Conservation (phyloP, 108 stramenopile genomes). For the Cyclotella kingstonii region DNA sequence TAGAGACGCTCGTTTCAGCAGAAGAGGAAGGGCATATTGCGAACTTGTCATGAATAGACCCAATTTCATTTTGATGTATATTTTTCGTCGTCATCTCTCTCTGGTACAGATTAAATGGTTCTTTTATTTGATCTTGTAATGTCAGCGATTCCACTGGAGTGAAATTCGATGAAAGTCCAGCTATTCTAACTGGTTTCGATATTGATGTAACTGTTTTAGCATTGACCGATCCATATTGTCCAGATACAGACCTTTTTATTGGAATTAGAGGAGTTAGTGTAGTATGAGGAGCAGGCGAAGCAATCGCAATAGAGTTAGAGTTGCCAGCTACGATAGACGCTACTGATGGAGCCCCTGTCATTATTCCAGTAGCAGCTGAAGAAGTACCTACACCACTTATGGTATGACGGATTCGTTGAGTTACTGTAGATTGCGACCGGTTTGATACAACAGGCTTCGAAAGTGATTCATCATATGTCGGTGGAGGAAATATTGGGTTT, state of each 20-base stretch:
- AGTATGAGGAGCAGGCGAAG: constrained; percentile 59
- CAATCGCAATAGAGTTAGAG: constrained; percentile 10
- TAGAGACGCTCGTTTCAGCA: constrained; percentile 20
- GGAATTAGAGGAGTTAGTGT: constrained; percentile 78
- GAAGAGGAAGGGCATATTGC: constrained; percentile 32
- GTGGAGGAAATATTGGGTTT: constrained; percentile 81
- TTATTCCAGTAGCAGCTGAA: constrained; percentile 1
- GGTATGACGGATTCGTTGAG: neutral
- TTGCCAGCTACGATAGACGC: constrained; percentile 83
- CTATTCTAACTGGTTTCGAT: constrained; percentile 29
- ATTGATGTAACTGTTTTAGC: constrained; percentile 2
- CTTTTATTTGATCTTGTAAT: constrained; percentile 38
- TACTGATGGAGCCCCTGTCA: constrained; percentile 38
- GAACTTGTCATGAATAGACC: neutral
- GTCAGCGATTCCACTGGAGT: constrained; percentile 39
- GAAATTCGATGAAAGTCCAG: constrained; percentile 37
- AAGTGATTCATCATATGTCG: constrained; percentile 79
- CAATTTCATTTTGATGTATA: constrained; percentile 4
- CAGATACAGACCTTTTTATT: constrained; percentile 53
- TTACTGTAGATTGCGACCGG: constrained; percentile 20
- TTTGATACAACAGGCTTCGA: constrained; percentile 39
- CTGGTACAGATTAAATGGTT: constrained; percentile 36
- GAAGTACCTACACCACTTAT: constrained; percentile 14
- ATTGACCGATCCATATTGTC: constrained; percentile 10
- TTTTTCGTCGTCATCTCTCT: constrained; percentile 22